Evolutionary conservation across 1,284 basidiomycete species (phyloP).

Genomic region (Irpex rosettiformis): DNA sequence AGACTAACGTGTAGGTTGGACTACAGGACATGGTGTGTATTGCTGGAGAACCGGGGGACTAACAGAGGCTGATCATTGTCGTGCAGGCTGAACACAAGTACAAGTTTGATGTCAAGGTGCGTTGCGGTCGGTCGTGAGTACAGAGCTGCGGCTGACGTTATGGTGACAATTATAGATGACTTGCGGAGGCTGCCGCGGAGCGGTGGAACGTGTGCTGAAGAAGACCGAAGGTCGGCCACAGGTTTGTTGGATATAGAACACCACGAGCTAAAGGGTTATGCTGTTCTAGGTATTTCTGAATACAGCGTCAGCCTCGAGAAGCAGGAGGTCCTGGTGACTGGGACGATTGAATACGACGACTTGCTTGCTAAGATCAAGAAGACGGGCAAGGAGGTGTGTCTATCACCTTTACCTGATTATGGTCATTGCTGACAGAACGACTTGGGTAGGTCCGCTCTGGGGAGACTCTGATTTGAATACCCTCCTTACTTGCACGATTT

Average conservation of each 20-base stretch:
- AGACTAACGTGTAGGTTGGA: not conserved
- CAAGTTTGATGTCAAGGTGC: slow-evolving; percentile 39
- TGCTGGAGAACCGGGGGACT: not conserved
- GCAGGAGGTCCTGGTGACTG: slow-evolving; percentile 72
- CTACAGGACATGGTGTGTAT: not conserved
- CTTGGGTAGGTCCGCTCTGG: slow-evolving; percentile 36
- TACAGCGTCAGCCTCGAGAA: slow-evolving; percentile 64
- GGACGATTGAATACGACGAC: slow-evolving; percentile 59
- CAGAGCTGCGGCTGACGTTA: slow-evolving; percentile 5
- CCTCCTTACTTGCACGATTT: too few relatives aligned
- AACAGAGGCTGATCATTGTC: not conserved
- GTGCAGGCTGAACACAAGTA: slow-evolving; percentile 31
- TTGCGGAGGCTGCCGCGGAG: slow-evolving; percentile 79
- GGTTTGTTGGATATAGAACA: too few relatives aligned
- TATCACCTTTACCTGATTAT: slow-evolving; percentile 3
- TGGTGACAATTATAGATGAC: slow-evolving; percentile 57
- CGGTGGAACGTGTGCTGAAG: slow-evolving; percentile 68
- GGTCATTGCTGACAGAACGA: slow-evolving; percentile 5
- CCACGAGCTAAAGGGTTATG: not conserved
- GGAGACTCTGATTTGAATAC: slow-evolving; percentile 27
- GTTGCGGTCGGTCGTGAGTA: slow-evolving; percentile 6
- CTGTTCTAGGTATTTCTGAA: slow-evolving; percentile 42
- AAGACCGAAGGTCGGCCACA: slow-evolving; percentile 57
- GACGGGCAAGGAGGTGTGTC: slow-evolving; percentile 77
- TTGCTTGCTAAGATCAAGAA: slow-evolving; percentile 78